Evolutionary conservation across 805 yeast genomes (phyloP).

Genomic region (Lipomyces oligophaga): DNA sequence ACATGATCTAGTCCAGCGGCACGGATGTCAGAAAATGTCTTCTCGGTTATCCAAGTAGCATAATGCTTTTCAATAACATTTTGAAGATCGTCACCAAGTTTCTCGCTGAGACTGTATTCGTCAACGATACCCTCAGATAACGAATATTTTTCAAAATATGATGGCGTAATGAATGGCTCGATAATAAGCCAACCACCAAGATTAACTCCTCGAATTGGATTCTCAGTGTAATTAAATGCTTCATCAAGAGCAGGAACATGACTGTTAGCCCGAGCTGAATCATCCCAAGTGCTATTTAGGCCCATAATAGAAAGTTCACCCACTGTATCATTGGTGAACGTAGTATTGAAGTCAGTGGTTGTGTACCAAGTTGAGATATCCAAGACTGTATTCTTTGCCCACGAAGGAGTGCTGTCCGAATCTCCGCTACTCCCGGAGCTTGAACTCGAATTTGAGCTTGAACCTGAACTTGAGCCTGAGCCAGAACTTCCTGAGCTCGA

Average conservation of each 20-base stretch:
- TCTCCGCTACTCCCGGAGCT: slow-evolving; percentile 2
- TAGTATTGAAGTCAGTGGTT: slow-evolving; percentile 36
- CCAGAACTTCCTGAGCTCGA: neutral
- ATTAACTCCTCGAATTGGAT: slow-evolving; percentile 60
- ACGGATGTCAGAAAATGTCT: slow-evolving; percentile 60
- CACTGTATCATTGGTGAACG: slow-evolving; percentile 37
- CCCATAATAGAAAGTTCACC: slow-evolving; percentile 40
- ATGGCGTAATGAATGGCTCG: slow-evolving; percentile 82
- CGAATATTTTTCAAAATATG: slow-evolving; percentile 52
- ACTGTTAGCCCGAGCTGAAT: slow-evolving; percentile 32
- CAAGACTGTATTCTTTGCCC: slow-evolving; percentile 32
- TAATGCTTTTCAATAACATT: slow-evolving; percentile 63
- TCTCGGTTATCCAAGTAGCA: slow-evolving; percentile 70
- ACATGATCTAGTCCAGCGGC: slow-evolving; percentile 72
- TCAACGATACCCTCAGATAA: slow-evolving; percentile 49
- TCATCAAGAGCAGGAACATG: slow-evolving; percentile 34
- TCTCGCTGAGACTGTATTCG: slow-evolving; percentile 62
- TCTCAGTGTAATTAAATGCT: slow-evolving; percentile 32
- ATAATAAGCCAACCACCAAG: slow-evolving; percentile 86
- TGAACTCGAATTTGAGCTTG: neutral
- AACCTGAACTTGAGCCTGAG: neutral
- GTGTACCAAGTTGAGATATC: slow-evolving; percentile 38
- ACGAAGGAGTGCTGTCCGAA: slow-evolving; percentile 26
- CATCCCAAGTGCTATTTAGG: slow-evolving; percentile 36
- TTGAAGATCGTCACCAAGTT: slow-evolving; percentile 56